Base-by-base conservation (phyloP, 495 filamentous ascomycete species). In the Talaromyces liani region DNA sequence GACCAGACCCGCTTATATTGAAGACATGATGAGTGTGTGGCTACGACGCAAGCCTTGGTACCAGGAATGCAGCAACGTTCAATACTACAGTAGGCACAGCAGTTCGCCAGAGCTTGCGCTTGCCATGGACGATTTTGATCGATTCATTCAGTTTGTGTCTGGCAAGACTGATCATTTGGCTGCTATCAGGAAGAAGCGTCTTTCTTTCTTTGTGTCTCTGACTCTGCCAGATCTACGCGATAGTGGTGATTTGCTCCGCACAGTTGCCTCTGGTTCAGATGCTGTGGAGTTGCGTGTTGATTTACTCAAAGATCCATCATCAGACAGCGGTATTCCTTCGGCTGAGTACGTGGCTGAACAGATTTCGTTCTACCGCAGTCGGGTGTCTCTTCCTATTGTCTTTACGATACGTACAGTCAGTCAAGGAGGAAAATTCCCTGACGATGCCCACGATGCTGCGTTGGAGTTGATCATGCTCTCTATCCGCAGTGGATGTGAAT, bases 231-330 rank as follows among this genome's bases (percentile, higher is more conserved):
- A 89, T 70, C 78, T 98, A 16, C 77, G 82, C 5, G 74, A 81
- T 3, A 82, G 84, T 8, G 70, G 86, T 10, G 81, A 88, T 36
- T 76, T 86, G 57, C 78, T 98, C 57, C 83, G 85, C n/a, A 78
- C 84, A 65, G 88, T 90, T 29, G 87, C 86, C 18, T 85, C 95
- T 56, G 95, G 94, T 9, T 90, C 90, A 12, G 94, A 99, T 74
- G 95, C 95, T 16, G 89, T 98, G 7, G 94, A 99, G 75, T 70
- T 98, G 61, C 86, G 94, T 4, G 91, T 96, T n/a, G 94, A 99
- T 76, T 77, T 99, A 29, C 80, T 99, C 22, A 79, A 90, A 68
- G 92, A 97, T 66, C 86, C 88, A 18, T 74, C 82, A 9, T 81
- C 82, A 0, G 68, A 73, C 45, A 78, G 82, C 57, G 83, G 82